phyloP scores from a whole-genome alignment of 305 asterid species.

The Fraxinus sp. region DNA sequence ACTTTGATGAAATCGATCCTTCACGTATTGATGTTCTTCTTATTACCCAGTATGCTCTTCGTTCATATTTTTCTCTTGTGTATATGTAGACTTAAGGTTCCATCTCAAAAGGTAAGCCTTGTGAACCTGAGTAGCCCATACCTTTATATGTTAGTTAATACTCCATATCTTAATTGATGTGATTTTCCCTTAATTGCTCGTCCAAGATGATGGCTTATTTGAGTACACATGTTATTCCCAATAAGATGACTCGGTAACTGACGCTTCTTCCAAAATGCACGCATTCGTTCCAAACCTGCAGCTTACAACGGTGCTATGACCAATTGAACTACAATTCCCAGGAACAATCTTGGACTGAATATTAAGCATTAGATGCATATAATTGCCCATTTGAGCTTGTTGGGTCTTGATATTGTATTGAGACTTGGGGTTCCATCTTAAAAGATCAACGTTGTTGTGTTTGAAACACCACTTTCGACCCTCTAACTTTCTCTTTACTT shows the following conservation, averaged over 20 bases:
- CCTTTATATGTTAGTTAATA: neutral
- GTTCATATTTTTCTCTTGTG: neutral
- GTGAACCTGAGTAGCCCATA: neutral
- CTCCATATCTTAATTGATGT: neutral
- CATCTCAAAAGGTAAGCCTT: neutral
- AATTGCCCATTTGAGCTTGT: neutral
- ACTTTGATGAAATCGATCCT: conserved; percentile 92
- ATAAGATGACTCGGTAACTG: neutral
- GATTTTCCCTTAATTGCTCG: neutral
- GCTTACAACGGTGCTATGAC: neutral
- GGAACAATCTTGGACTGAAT: neutral
- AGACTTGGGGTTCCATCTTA: neutral
- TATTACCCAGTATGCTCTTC: conserved; percentile 69
- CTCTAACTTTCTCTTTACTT: neutral
- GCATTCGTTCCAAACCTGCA: neutral
- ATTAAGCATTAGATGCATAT: neutral
- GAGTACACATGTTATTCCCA: neutral
- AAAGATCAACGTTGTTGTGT: neutral
- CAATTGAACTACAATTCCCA: neutral
- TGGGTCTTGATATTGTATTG: too few species aligned
- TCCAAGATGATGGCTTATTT: neutral
- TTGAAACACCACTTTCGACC: neutral
- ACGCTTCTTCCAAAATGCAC: neutral
- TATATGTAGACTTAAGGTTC: neutral
- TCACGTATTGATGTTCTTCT: conserved; percentile 83